A percentile compares a stretch with the other conserved stretches of the same genome.
These are phyloP conservation scores for Starmerella kuoi DNA, from an alignment of 805 yeast genomes.

Conservation along the genomic window DNA sequence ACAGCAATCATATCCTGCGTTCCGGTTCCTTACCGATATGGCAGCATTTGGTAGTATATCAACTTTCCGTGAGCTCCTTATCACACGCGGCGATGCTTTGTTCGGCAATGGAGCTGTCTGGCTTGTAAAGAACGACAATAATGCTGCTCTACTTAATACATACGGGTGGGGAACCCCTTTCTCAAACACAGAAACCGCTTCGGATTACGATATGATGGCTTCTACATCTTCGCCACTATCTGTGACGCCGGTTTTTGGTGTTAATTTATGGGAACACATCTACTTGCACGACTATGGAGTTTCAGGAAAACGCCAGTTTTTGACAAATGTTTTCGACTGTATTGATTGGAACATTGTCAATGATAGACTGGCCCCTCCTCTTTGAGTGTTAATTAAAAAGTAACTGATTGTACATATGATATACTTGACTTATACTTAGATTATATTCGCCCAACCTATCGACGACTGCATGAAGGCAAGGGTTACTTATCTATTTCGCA, in stretches of 20 bases:
- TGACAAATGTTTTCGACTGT: conserved; percentile 62
- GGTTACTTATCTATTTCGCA: no score
- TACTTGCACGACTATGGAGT: conserved; percentile 78
- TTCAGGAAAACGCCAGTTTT: conserved; percentile 55
- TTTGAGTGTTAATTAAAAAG: no score
- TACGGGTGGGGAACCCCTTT: conserved; percentile 86
- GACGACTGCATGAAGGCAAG: no score
- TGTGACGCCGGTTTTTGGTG: conserved; percentile 48
- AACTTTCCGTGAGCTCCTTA: conserved; percentile 63
- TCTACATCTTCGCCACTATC: conserved; percentile 8
- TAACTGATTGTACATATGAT: no score
- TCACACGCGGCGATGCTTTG: conserved; percentile 60
- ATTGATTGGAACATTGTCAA: conserved; percentile 58
- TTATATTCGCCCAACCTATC: no score
- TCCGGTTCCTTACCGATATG: conserved; percentile 12
- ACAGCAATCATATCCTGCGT: conserved; percentile 10
- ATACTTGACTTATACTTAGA: no score
- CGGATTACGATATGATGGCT: conserved; percentile 4
- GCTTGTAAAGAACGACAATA: conserved; percentile 47
- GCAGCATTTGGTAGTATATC: conserved; percentile 61
- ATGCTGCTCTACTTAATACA: conserved; percentile 65
- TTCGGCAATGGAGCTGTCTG: conserved; percentile 93
- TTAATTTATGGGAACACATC: conserved; percentile 79
- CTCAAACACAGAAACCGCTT: conserved; percentile 21
- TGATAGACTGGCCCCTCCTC: conserved; percentile 10